These are phyloP conservation scores for Xerocomellus chrysenteron DNA, from an alignment of 768 basidiomycete genomes.

Conservation along the genomic window DNA sequence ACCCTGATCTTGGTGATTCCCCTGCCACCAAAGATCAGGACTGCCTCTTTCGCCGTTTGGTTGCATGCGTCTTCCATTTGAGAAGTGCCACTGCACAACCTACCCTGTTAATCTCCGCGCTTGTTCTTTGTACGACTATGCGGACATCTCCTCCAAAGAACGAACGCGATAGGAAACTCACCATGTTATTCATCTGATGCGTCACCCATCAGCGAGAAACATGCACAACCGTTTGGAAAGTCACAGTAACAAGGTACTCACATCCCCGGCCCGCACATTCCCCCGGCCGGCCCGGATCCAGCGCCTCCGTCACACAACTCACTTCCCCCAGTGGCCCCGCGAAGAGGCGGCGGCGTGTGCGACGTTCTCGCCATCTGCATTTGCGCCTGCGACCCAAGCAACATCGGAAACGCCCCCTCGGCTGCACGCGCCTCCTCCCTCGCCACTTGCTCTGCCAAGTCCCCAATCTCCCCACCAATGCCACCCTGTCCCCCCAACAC, in stretches of 20 bases:
- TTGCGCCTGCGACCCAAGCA: slow-evolving; percentile 28
- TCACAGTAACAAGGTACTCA: too few species aligned
- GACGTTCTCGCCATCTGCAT: slow-evolving; percentile 8
- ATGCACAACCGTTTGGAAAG: too few species aligned
- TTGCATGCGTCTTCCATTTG: slow-evolving; percentile 52
- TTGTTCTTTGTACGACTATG: slow-evolving; percentile 66
- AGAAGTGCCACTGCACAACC: slow-evolving; percentile 22
- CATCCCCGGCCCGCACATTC: slow-evolving; percentile 36
- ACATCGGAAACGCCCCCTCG: slow-evolving; percentile 62
- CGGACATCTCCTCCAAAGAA: slow-evolving; percentile 13
- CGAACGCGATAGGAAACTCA: slow-evolving; percentile 17
- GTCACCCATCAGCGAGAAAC: too few species aligned
- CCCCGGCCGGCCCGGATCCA: slow-evolving; percentile 40
- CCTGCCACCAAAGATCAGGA: slow-evolving; percentile 83
- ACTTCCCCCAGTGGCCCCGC: slow-evolving; percentile 40
- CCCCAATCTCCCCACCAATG: slow-evolving; percentile 44
- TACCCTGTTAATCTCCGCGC: slow-evolving; percentile 66
- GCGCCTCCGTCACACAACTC: slow-evolving; percentile 30
- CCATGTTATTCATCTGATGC: slow-evolving; percentile 82
- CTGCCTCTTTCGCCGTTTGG: slow-evolving; percentile 62
- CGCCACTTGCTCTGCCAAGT: slow-evolving; percentile 43
- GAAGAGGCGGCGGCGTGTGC: slow-evolving; percentile 25
- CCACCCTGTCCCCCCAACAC: slow-evolving; percentile 39
- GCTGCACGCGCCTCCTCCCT: slow-evolving; percentile 50
- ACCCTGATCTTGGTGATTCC: slow-evolving; percentile 82